Evolutionary conservation across 1,284 basidiomycete species (phyloP), one percentile per base, ranked within the genome.

Genomic region (Austroboletus niveus): DNA sequence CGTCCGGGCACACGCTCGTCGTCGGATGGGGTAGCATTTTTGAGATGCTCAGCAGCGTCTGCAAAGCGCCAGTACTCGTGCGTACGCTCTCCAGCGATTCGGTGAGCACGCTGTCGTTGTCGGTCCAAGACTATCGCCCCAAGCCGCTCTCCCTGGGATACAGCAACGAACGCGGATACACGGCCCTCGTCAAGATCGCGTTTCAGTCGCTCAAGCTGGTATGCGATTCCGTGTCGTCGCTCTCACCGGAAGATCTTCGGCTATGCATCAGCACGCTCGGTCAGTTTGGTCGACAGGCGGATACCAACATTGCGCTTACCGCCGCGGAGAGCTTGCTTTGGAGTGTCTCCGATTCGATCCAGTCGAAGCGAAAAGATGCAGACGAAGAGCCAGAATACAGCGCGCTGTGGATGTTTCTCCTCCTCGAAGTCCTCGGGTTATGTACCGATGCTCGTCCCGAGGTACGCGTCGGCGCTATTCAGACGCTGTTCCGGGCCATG

Each of bases 1-100:
- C 87, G 0, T 92, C 92, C 0, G 95, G 92, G 0, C 94, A 98
- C 70, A 92, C 90, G 0, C 78, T 99, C 2, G 79, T 92, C 8
- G 82, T 89, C 10, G 95, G 95, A 0, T 99, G 96, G 96, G 87
- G 92, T 53, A 87, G 79, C 0, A 93, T 98, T 60, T 98, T 98
- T 66, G 82, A 87, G 55, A 93, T 97, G 81, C 76, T 98, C 34
- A 81, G 85, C 52, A 87, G 89, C 61, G 85, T 95, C 31, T 93
- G 92, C 71, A 76, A 78, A 54, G 79, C 84, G 2, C 68, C 72
- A 0, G 61, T 70, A 0, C 66, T 77, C 4, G 52, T 63, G 11
- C 68, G 72, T 4, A 72, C 77, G 0, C 55, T 65, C 0, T 78
- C 78, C 0, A 65, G 63, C 5, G 81, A 82, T 47, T 77, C 79